Base-by-base conservation (phyloP, 169 alveolate genomes). In the Plasmodium vivax region DNA sequence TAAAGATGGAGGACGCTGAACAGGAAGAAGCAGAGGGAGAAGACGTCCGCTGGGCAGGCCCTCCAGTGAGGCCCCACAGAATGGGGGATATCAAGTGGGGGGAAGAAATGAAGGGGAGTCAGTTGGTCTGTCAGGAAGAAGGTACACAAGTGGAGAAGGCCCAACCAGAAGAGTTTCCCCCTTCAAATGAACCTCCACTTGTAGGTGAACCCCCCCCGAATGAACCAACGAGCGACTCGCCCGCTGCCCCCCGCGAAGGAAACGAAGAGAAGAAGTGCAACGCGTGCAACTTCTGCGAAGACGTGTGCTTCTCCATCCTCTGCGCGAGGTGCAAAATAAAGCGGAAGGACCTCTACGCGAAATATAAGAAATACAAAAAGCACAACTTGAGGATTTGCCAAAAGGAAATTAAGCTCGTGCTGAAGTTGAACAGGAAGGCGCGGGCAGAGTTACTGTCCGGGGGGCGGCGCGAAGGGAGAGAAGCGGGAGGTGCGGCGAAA, bases 251-350 rank as follows among this genome's bases (percentile, higher is more conserved):
- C 0, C 16, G 32, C 23, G 8, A 41, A 80, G 56, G 85, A 3
- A 14, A 36, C 8, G 90, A 54, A 47, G 72, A 47, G 0, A 83
- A 43, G 9, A 56, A 14, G 3, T 88, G 94, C 51, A 43, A 88
- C 68, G 94, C 94, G 0, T 88, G 94, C 43, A 68, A 58, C 36
- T 32, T 72, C 7, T 88, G 94, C 38, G 94, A 88, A 12, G 94
- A 88, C 43, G 83, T 80, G n/a, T 88, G 94, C 23, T 88, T 41
- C 32, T 88, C 90, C 34, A 30, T 14, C 27, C 12, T 73, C 23
- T 88, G 94, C 36, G 36, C 72, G 30, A 79, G 45, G 10, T 88
- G 94, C 30, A 43, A 79, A 80, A 27, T 32, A 62, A 88, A 88
- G 72, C 58, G 83, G 73, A 88, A 88, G 72, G 30, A 80, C 8